These are phyloP conservation scores for Aspergillus ostianus DNA, from an alignment of 495 filamentous ascomycete species.

Conservation along the genomic window DNA sequence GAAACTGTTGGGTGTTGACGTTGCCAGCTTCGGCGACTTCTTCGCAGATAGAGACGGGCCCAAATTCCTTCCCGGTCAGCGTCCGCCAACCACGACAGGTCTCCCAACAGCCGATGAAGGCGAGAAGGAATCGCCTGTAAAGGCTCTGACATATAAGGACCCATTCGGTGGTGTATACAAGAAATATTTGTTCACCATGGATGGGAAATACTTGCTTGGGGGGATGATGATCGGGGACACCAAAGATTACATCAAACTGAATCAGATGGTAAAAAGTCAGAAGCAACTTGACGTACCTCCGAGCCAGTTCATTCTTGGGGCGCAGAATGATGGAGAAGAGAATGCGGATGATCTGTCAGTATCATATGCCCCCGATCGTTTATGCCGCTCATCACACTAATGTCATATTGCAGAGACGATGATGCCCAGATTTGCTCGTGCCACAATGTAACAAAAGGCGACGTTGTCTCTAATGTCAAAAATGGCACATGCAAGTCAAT, in stretches of 20 bases:
- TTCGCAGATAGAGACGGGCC: constrained; percentile 91
- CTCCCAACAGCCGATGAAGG: constrained; percentile 29
- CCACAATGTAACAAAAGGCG: constrained; percentile 92
- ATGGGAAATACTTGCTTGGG: constrained; percentile 89
- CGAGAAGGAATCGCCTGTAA: constrained; percentile 58
- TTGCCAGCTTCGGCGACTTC: constrained; percentile 95
- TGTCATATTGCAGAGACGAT: constrained; percentile 55
- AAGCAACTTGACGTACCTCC: constrained; percentile 82
- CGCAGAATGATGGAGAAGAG: constrained; percentile 70
- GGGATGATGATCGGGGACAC: constrained; percentile 99
- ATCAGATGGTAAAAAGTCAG: constrained; percentile 88
- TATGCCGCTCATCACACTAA: not conserved
- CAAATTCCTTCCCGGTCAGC: constrained; percentile 63
- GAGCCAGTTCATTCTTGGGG: constrained; percentile 85
- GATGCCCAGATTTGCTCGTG: constrained; percentile 94
- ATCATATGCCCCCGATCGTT: not conserved
- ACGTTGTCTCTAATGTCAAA: constrained; percentile 71
- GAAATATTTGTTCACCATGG: constrained; percentile 90
- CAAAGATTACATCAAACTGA: constrained; percentile 88
- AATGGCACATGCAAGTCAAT: constrained; percentile 82
- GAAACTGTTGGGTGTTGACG: constrained; percentile 90
- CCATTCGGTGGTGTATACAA: constrained; percentile 95
- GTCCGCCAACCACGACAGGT: constrained; percentile 27
- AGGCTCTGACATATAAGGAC: constrained; percentile 89
- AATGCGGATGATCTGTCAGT: constrained; percentile 65